Percentiles rank a stretch among this genome's conserved stretches.
These are phyloP conservation scores for Sclerospora graminicola DNA, from an alignment of 352 stramenopile species.

Conservation along the genomic window DNA sequence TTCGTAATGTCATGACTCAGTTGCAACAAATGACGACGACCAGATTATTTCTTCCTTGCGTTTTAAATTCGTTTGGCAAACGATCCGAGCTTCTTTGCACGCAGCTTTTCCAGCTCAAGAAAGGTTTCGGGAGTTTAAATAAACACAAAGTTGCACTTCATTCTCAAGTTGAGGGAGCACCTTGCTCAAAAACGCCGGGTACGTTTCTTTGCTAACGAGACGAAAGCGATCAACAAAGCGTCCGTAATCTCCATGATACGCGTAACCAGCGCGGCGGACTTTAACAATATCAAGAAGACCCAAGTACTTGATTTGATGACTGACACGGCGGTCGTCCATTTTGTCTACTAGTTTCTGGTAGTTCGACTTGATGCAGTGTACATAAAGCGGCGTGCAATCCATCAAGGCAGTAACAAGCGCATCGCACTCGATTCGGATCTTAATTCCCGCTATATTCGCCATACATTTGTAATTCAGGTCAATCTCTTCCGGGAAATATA, in stretches of 20 bases:
- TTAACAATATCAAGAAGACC: slow-evolving; percentile 85
- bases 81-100: slow-evolving; percentile 67
- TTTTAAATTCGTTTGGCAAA: slow-evolving; percentile 77
- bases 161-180: slow-evolving; percentile 53
- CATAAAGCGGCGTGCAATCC: slow-evolving; percentile 87
- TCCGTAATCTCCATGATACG: slow-evolving; percentile 78
- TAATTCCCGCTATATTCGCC: slow-evolving; percentile 64
- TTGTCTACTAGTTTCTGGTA: slow-evolving; percentile 81
- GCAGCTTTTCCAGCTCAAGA: slow-evolving; percentile 81
- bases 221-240: slow-evolving; percentile 82
- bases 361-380: slow-evolving; percentile 89
- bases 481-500: slow-evolving; percentile 78
- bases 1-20: slow-evolving; percentile 84
- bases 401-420: slow-evolving; percentile 81
- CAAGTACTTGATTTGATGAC: slow-evolving; percentile 85
- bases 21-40: slow-evolving; percentile 70
- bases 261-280: slow-evolving; percentile 72
- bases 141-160: slow-evolving; percentile 85
- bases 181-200: slow-evolving; percentile 74
- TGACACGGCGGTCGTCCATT: slow-evolving; percentile 76
- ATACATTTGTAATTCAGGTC: slow-evolving; percentile 77
- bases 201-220: slow-evolving; percentile 73
- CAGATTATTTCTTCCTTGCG: slow-evolving; percentile 73
- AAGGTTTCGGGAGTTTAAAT: slow-evolving; percentile 86
- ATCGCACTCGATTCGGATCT: slow-evolving; percentile 82